phyloP scores from a whole-genome alignment of 73 alveolate species.

The Paramecium sonneborni region DNA sequence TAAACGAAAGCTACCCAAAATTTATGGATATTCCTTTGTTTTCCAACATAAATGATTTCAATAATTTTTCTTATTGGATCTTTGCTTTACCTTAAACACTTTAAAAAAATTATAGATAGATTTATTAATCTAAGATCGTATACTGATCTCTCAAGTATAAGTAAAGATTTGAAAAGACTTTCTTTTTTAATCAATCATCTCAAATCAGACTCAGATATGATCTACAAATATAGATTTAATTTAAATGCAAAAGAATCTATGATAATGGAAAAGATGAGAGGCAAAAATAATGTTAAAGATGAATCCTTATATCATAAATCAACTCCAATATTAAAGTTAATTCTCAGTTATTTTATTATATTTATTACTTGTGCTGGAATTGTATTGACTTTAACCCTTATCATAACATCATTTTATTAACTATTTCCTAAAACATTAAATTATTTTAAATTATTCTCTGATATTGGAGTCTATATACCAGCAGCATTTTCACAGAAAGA shows the following conservation, averaged over 20 bases:
- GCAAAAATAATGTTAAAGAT: neutral
- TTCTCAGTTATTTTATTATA: neutral
- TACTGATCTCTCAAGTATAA: neutral
- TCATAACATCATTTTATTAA: neutral
- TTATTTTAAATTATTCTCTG: neutral
- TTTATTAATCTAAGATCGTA: neutral
- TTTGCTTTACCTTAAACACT: neutral
- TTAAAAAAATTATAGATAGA: neutral
- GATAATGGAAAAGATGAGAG: neutral
- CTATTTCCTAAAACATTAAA: neutral
- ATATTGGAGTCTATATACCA: conserved; percentile 7
- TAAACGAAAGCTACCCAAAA: neutral
- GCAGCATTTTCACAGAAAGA: neutral
- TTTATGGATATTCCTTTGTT: neutral
- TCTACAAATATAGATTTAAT: neutral
- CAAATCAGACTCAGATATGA: neutral
- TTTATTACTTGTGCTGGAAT: neutral
- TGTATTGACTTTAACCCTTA: neutral
- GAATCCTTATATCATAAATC: neutral
- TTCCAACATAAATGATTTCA: neutral
- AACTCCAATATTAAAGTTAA: neutral
- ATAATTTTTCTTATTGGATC: neutral
- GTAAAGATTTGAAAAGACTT: neutral
- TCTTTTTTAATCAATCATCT: neutral
- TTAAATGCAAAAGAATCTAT: neutral